Evolutionary conservation across 2,329 filamentous ascomycete genomes (phyloP), one percentile per base, ranked within the genome.

Genomic region (Colletotrichum cordylinicola): DNA sequence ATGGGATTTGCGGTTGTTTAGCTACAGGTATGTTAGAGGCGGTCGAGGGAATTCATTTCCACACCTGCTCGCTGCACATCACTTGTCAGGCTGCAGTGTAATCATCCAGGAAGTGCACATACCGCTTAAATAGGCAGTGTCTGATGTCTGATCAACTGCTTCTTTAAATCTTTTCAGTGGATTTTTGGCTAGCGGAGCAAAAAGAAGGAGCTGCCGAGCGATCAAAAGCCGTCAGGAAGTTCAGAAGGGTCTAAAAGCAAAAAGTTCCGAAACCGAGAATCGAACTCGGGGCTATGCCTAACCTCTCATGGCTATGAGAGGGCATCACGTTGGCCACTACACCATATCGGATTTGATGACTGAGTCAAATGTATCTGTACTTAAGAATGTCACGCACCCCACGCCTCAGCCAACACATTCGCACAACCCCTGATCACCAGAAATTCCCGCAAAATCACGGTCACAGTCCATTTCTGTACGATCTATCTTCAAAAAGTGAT

Each of bases 311-410:
- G 0, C 31, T 1, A 31, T 75, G 73, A 75, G 73, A 75, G 73
- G 73, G 69, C 73, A 75, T 72, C 73, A 75, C 72, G 73, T 75
- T 75, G 69, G 73, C 73, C 73, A 75, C 73, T 75, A 75, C 73
- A 75, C 69, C 73, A 75, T 75, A 75, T 75, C 69, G 69, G 73
- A 72, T 29, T 15, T 39, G 7, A 4, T 61, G 3, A 31, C 1
- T 0, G 1, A 2, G 0, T 1, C 1, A 0, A 0, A 1, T n/a
- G 4, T 31, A 31, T 31, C 3, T 12, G 27, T 5, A 2, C 13
- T 4, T 27, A 15, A 18, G 6, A 31, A 31, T 2, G 15, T 60
- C 7, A 9, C 16, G 9, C 16, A 35, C 18, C 9, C 5, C 6
- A n/a, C 18, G 18, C 18, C 13, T 15, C 18, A 9, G 13, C 58